phyloP scores from a whole-genome alignment of 1,284 basidiomycete species.

The Trametes pubescens region DNA sequence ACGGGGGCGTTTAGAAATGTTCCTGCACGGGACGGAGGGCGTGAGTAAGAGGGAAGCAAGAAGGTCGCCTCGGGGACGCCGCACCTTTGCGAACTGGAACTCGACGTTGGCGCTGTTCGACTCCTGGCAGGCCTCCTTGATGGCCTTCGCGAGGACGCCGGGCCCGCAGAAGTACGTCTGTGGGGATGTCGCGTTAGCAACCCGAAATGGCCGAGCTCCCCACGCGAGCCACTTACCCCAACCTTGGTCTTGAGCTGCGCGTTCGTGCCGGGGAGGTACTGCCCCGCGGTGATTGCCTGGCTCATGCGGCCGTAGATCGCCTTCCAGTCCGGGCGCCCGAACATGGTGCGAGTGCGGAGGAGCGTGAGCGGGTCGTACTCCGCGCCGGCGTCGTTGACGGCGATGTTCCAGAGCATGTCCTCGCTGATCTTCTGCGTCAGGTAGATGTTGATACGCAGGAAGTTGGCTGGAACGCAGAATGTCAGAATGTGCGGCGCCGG shows the following conservation, averaged over 20 bases:
- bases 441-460: conserved; percentile 90
- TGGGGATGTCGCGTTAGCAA: conserved; percentile 21
- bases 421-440: conserved; percentile 86
- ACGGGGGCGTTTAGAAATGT: conserved; percentile 58
- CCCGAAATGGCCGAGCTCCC: conserved; percentile 17
- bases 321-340: conserved; percentile 89
- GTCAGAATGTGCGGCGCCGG: conserved; percentile 14
- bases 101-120: conserved; percentile 63
- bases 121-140: conserved; percentile 72
- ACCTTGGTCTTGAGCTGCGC: conserved; percentile 83
- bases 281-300: conserved; percentile 78
- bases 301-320: conserved; percentile 77
- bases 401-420: conserved; percentile 91
- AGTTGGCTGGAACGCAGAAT: conserved; percentile 65
- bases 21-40: conserved; percentile 49
- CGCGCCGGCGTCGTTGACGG: conserved; percentile 84
- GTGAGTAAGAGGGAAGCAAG: conserved; percentile 11
- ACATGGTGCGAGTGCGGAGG: conserved; percentile 85
- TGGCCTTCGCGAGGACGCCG: conserved; percentile 71
- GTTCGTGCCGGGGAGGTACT: conserved; percentile 80
- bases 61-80: neutral
- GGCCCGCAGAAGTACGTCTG: conserved; percentile 91
- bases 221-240: conserved; percentile 59
- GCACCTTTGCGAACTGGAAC: conserved; percentile 84
- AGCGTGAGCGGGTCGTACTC: conserved; percentile 87